Percentiles rank a stretch among this genome's conserved stretches.
These are phyloP conservation scores for Cytospora mali DNA, from an alignment of 2,329 filamentous ascomycete species.

Conservation along the genomic window DNA sequence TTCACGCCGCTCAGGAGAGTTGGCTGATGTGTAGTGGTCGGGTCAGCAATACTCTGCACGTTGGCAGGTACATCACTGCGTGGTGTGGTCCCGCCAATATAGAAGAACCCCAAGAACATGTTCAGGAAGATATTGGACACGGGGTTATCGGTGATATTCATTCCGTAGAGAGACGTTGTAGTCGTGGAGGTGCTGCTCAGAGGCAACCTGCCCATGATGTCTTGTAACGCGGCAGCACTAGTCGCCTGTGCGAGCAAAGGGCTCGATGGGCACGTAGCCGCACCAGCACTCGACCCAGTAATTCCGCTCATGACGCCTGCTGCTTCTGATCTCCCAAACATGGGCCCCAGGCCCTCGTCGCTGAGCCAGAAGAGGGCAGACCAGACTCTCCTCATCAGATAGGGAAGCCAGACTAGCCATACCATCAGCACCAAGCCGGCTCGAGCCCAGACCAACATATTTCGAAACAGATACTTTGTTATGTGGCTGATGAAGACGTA, in stretches of 20 bases:
- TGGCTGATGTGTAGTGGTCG: constrained; percentile 33
- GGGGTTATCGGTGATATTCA: constrained; percentile 40
- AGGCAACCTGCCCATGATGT: constrained; percentile 41
- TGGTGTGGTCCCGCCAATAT: constrained; percentile 20
- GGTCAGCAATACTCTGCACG: constrained; percentile 27
- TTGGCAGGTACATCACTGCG: constrained; percentile 12
- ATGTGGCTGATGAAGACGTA: constrained; percentile 81
- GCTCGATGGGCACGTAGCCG: constrained; percentile 43
- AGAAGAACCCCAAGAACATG: constrained; percentile 26
- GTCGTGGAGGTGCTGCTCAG: constrained; percentile 36
- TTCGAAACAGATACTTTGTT: constrained; percentile 69
- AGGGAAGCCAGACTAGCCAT: constrained; percentile 88
- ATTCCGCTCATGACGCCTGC: constrained; percentile 33
- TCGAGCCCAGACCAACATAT: constrained; percentile 76
- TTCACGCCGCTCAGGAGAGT: constrained; percentile 60
- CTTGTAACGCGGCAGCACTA: constrained; percentile 41
- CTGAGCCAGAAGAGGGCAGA: constrained; percentile 92
- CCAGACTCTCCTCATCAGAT: constrained; percentile 90
- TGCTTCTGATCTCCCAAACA: constrained; percentile 31
- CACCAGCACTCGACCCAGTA: constrained; percentile 31
- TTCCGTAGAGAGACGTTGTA: constrained; percentile 32
- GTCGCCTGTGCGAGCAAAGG: constrained; percentile 43
- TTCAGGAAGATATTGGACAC: constrained; percentile 38
- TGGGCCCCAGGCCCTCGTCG: constrained; percentile 66
- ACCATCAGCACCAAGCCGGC: constrained; percentile 78